Base-by-base conservation (phyloP, 306 rosid species). In the Astragalus membranaceus region DNA sequence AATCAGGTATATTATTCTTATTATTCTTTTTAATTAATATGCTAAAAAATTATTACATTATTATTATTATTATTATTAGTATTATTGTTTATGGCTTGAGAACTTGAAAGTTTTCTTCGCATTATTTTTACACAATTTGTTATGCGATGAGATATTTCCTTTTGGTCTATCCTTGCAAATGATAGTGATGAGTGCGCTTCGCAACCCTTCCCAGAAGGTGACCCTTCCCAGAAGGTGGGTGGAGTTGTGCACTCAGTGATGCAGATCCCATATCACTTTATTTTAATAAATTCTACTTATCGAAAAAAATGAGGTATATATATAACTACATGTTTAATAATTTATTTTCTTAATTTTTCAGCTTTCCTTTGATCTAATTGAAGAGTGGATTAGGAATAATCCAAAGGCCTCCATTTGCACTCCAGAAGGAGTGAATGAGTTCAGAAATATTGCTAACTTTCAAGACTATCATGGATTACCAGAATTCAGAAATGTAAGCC, bases 381-480 rank as follows among this genome's bases (percentile, higher is more conserved):
- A 85, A 78, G 85, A 82, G 0, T 94, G 99, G 99, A 84, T 88
- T 14, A 78, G 36, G 76, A 85, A 75, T 4, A 85, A 94, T 59
- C 96, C 99, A 0, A 32, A 62, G 30, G 95, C 96, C 15, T 94
- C 99, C 41, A 77, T 91, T 57, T 94, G 99, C 68, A 91, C 92
- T 0, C 70, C 81, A 0, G 95, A 88, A 80, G 99, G 99, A 50
- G 72, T 88, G 10, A 15, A 64, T 12, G 70, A 68, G 44, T 88
- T 94, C 82, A 83, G 50, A 67, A 3, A 75, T 63, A 89, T 94
- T 39, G 95, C 91, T 0, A 87, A 68, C 78, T 94, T 85, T 44
- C 99, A 94, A 64, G 99, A 94, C 55, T 94, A 94, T 36, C 96
- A 94, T 66, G 99, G 99, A 41, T 60, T 94, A n/a, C 83, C 88